Conservation (phyloP, 2,329 filamentous ascomycete species). For the Fusarium nodosum region DNA sequence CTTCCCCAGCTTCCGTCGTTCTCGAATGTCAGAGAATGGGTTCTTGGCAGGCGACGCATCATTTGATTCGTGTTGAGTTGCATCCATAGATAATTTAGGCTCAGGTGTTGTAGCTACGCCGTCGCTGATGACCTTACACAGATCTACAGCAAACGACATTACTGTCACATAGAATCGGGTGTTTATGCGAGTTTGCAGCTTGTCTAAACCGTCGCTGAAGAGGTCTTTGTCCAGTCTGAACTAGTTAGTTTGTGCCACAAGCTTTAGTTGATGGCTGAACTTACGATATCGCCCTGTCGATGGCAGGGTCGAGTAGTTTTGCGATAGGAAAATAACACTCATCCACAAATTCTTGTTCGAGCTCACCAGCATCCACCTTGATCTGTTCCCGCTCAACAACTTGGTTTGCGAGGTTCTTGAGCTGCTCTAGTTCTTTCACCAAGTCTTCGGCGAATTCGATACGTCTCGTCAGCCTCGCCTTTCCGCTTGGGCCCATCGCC, state of each 20-base stretch:
- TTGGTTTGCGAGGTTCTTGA: slow-evolving; percentile 77
- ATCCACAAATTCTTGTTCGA: slow-evolving; percentile 85
- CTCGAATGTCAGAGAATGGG: slow-evolving; percentile 77
- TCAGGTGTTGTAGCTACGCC: slow-evolving; percentile 64
- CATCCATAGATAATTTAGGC: slow-evolving; percentile 41
- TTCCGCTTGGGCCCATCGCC: slow-evolving; percentile 90
- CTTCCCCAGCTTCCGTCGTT: slow-evolving; percentile 87
- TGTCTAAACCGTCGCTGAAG: slow-evolving; percentile 66
- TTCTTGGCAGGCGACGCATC: slow-evolving; percentile 66
- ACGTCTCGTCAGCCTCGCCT: slow-evolving; percentile 80
- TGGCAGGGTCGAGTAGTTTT: slow-evolving; percentile 79
- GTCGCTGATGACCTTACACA: slow-evolving; percentile 66
- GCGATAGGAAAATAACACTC: slow-evolving; percentile 92
- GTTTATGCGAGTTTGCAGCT: slow-evolving; percentile 67
- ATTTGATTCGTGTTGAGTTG: slow-evolving; percentile 53
- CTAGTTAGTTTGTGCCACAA: slow-evolving; percentile 55
- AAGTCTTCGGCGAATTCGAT: slow-evolving; percentile 89
- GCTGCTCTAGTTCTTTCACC: slow-evolving; percentile 80
- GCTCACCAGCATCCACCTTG: slow-evolving; percentile 81
- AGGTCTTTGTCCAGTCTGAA: slow-evolving; percentile 74
- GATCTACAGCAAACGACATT: slow-evolving; percentile 68
- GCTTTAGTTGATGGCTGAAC: slow-evolving; percentile 55
- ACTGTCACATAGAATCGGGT: slow-evolving; percentile 70
- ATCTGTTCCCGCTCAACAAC: slow-evolving; percentile 81
- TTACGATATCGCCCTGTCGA: slow-evolving; percentile 86